phyloP scores from a whole-genome alignment of 2,329 filamentous ascomycete species.

The Colletotrichum sansevieriae region DNA sequence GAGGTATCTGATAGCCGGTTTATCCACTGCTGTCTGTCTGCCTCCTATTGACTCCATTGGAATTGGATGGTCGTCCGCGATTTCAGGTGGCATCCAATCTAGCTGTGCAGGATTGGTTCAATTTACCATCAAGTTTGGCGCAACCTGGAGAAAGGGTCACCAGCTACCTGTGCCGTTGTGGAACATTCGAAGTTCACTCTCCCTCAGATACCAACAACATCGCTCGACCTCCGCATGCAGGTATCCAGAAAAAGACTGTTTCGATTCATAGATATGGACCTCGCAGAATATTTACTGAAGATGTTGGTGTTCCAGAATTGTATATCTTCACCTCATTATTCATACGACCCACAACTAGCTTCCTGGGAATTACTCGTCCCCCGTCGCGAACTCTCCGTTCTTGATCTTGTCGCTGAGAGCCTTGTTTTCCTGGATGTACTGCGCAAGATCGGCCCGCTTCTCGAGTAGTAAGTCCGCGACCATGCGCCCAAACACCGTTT shows the following conservation, averaged over 20 bases:
- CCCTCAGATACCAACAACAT: too few species aligned
- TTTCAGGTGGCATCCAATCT: slow-evolving; percentile 52
- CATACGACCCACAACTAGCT: neutral
- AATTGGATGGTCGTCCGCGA: slow-evolving; percentile 85
- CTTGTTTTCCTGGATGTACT: slow-evolving; percentile 48
- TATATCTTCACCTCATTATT: too few species aligned
- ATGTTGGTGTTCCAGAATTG: too few species aligned
- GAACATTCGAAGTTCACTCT: too few species aligned
- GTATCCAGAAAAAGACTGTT: too few species aligned
- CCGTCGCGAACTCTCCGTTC: slow-evolving; percentile 48
- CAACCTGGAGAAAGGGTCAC: slow-evolving; percentile 4
- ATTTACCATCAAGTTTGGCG: neutral
- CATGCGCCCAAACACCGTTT: slow-evolving; percentile 68
- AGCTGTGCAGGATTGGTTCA: slow-evolving; percentile 13
- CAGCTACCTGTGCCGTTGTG: slow-evolving; percentile 3
- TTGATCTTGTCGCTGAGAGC: slow-evolving; percentile 51
- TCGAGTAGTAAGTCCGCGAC: slow-evolving; percentile 64
- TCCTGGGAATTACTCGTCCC: slow-evolving; percentile 33
- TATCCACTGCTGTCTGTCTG: slow-evolving; percentile 77
- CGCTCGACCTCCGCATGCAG: too few species aligned
- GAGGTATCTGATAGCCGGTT: slow-evolving; percentile 80
- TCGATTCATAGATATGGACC: neutral
- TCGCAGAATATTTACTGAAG: too few species aligned
- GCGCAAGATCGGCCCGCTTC: slow-evolving; percentile 44
- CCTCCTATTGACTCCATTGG: slow-evolving; percentile 80